Percentiles rank a stretch among this genome's conserved stretches.
Conservation (phyloP, 2,329 filamentous ascomycete species). For the Ophiocordyceps camponoti-leonardi region DNA sequence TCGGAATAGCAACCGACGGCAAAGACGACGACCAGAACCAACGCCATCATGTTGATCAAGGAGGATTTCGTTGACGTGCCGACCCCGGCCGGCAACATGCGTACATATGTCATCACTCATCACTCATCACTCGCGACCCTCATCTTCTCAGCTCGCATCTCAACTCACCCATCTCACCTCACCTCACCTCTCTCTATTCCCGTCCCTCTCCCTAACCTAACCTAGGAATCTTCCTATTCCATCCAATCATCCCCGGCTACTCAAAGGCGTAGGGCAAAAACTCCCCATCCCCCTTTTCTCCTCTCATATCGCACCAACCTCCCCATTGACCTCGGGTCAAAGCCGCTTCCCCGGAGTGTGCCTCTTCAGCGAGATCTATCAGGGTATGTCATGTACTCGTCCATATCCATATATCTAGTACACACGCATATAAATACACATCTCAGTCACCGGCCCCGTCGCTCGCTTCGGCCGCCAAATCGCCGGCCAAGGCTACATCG, state of each 20-base stretch:
- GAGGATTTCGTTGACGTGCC: constrained; percentile 34
- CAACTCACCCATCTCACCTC: constrained; percentile 4
- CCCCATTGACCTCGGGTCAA: background rate
- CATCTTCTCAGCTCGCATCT: background rate
- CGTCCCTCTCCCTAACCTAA: constrained; percentile 2
- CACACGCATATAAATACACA: too few relatives aligned
- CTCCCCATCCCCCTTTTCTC: background rate
- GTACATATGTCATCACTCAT: constrained; percentile 16
- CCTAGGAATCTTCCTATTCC: constrained; percentile 73
- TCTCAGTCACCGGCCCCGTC: constrained; percentile 71
- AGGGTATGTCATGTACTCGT: constrained; percentile 44
- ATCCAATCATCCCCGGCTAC: constrained; percentile 70
- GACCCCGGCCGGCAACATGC: constrained; percentile 32
- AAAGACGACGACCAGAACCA: too few relatives aligned
- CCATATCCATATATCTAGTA: too few relatives aligned
- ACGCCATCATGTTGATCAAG: constrained; percentile 35
- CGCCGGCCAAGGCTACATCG: constrained; percentile 82
- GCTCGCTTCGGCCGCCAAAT: constrained; percentile 82
- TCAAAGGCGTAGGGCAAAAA: constrained; percentile 55
- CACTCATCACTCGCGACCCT: background rate
- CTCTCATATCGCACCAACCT: background rate
- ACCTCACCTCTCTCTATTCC: background rate
- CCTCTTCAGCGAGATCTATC: constrained; percentile 88
- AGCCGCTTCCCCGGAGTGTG: constrained; percentile 69
- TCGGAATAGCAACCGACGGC: background rate